Evolutionary conservation across 1,284 basidiomycete species (phyloP).

Genomic region (Sanghuangporus baumii): DNA sequence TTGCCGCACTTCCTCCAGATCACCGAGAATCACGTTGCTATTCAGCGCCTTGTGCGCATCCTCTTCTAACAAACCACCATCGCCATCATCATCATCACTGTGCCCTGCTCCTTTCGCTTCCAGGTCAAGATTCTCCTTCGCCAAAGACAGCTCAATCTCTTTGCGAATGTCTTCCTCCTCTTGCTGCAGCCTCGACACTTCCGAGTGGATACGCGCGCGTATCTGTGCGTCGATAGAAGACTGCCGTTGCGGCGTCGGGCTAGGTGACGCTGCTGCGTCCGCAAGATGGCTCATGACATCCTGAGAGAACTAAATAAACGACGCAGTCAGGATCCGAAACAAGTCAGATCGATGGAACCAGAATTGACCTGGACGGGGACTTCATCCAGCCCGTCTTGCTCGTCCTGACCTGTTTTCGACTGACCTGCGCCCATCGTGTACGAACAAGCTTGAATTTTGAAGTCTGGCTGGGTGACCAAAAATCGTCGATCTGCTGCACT

Average conservation of each 20-base stretch:
- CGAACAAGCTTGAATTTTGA: background rate
- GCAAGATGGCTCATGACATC: slow-evolving; percentile 71
- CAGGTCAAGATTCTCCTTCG: slow-evolving; percentile 75
- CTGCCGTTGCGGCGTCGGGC: slow-evolving; percentile 60
- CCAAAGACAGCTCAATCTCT: slow-evolving; percentile 65
- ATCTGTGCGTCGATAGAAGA: slow-evolving; percentile 65
- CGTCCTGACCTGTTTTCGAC: slow-evolving; percentile 45
- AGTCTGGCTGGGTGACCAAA: background rate
- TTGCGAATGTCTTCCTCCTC: slow-evolving; percentile 61
- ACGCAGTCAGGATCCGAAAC: background rate
- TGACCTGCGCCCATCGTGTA: slow-evolving; percentile 58
- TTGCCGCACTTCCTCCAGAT: slow-evolving; percentile 63
- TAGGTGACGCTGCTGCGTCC: slow-evolving; percentile 52
- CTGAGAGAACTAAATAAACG: slow-evolving; percentile 54
- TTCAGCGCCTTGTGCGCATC: slow-evolving; percentile 31
- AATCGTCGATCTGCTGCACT: background rate
- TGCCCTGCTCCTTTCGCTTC: slow-evolving; percentile 40
- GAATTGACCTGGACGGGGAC: slow-evolving; percentile 56
- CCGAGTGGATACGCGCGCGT: slow-evolving; percentile 57
- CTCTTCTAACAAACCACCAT: slow-evolving; percentile 32
- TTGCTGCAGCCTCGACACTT: slow-evolving; percentile 53
- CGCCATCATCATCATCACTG: slow-evolving; percentile 21
- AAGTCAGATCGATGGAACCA: slow-evolving; percentile 9
- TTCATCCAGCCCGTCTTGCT: slow-evolving; percentile 59
- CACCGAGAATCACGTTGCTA: slow-evolving; percentile 57